Conservation (phyloP, 1,284 basidiomycete species). For the Microbotryum silenes-acaulis region DNA sequence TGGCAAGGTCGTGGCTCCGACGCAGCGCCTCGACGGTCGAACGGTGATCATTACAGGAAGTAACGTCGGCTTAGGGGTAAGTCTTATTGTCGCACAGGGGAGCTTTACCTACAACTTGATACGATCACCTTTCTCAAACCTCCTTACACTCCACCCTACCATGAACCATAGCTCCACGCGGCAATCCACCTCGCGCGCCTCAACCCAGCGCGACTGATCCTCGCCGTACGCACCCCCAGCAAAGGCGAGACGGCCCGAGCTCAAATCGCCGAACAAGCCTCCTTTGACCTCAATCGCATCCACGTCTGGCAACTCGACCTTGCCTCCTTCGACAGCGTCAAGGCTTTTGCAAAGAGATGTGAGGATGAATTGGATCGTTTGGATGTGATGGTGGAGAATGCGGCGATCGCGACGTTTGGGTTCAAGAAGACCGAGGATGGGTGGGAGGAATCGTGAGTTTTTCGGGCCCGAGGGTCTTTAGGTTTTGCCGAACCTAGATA, state of each 20-base stretch:
- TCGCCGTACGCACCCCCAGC: slow-evolving; percentile 16
- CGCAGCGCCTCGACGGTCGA: slow-evolving; percentile 38
- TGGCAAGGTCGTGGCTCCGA: slow-evolving; percentile 2
- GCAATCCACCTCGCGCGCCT: slow-evolving; percentile 23
- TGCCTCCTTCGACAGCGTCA: slow-evolving; percentile 24
- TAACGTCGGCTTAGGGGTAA: slow-evolving; percentile 40
- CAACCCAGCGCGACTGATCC: slow-evolving; percentile 15
- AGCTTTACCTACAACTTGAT: not conserved
- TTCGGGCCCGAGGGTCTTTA: not conserved
- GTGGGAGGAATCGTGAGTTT: slow-evolving; percentile 17
- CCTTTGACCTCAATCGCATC: not conserved
- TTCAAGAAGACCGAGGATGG: slow-evolving; percentile 14
- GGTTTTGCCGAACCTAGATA: not conserved
- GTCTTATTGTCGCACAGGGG: not conserved
- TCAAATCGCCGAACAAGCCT: slow-evolving; percentile 1
- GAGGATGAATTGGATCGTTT: slow-evolving; percentile 11
- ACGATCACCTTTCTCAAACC: no score
- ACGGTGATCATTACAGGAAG: slow-evolving; percentile 41
- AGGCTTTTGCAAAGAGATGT: slow-evolving; percentile 18
- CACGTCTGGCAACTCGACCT: slow-evolving; percentile 33
- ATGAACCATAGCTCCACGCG: not conserved
- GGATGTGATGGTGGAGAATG: slow-evolving; percentile 22
- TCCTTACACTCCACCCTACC: no score
- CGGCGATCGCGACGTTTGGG: slow-evolving; percentile 6
- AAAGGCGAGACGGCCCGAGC: slow-evolving; percentile 13